Conservation (phyloP, 371 early-diverging fungal species). For the Mortierella sp. region DNA sequence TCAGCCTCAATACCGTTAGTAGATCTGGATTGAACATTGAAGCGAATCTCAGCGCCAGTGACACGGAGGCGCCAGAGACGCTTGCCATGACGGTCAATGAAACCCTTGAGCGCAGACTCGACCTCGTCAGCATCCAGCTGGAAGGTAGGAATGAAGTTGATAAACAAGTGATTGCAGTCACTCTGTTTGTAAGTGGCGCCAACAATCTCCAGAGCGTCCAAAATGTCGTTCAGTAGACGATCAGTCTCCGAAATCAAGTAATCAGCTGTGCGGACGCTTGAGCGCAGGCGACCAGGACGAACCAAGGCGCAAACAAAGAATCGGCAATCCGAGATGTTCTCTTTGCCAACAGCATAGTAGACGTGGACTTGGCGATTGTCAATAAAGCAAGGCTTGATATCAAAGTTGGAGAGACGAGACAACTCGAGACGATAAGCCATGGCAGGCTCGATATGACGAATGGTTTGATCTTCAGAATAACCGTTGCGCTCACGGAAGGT, state of each 20-base stretch:
- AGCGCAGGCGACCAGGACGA: slow-evolving; percentile 88
- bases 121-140: slow-evolving; percentile 88
- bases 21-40: slow-evolving; percentile 83
- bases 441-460: slow-evolving; percentile 98
- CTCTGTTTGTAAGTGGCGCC: slow-evolving; percentile 90
- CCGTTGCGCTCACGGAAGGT: slow-evolving; percentile 94
- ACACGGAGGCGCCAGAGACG: slow-evolving; percentile 96
- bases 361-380: slow-evolving; percentile 95
- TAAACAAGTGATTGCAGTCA: slow-evolving; percentile 98
- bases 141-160: slow-evolving; percentile 97
- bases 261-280: slow-evolving; percentile 88
- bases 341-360: slow-evolving; percentile 95
- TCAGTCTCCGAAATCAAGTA: slow-evolving; percentile 95
- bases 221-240: slow-evolving; percentile 90
- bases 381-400: slow-evolving; percentile 93
- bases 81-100: slow-evolving; percentile 94
- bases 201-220: slow-evolving; percentile 95
- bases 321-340: slow-evolving; percentile 93
- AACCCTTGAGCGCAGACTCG: slow-evolving; percentile 86
- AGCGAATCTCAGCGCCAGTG: slow-evolving; percentile 94
- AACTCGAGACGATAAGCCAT: slow-evolving; percentile 97
- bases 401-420: slow-evolving; percentile 93
- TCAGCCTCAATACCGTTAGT: slow-evolving; percentile 61
- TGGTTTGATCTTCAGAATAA: slow-evolving; percentile 92
- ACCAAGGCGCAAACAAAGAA: slow-evolving; percentile 98